Evolutionary conservation across 371 early-diverging fungal genomes (phyloP).

Genomic region (Zychaea mexicana): DNA sequence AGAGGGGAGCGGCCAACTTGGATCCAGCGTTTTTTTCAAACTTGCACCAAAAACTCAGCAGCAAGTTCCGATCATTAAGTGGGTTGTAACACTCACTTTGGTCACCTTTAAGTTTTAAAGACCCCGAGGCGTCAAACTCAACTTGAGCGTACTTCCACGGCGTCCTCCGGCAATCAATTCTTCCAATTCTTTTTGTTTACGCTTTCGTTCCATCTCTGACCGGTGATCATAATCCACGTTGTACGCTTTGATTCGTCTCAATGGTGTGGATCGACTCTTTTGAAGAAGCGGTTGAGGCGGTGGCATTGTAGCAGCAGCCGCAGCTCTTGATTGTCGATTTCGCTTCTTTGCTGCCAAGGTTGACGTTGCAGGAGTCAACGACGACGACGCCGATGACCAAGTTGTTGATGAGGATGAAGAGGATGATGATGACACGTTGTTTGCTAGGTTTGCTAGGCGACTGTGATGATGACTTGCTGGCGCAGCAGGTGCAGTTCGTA

Average conservation of each 20-base stretch:
- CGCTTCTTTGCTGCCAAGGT: neutral
- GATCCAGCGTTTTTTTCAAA: no score
- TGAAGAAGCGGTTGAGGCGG: neutral
- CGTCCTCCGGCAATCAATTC: conserved; percentile 43
- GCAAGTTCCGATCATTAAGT: conserved; percentile 3
- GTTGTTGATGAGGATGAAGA: neutral
- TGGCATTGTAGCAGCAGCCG: conserved; percentile 9
- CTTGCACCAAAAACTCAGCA: conserved; percentile 7
- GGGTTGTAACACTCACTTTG: neutral
- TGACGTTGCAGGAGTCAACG: neutral
- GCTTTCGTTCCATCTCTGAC: conserved; percentile 30
- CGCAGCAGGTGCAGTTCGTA: conserved; percentile 4
- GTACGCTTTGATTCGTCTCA: conserved; percentile 15
- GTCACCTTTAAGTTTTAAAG: neutral
- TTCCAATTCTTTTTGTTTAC: conserved; percentile 40
- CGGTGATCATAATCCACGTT: conserved; percentile 15
- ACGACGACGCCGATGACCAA: neutral
- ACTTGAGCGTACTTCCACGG: conserved; percentile 47
- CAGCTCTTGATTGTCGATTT: conserved; percentile 19
- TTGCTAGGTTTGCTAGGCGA: neutral
- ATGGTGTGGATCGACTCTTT: conserved; percentile 18
- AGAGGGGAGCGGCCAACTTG: neutral
- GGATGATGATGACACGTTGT: neutral
- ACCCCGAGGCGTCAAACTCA: conserved; percentile 41
- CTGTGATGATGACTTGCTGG: neutral